Evolutionary conservation across 768 basidiomycete species (phyloP), one percentile per base, ranked within the genome.

Genomic region (Podaxis sp.): DNA sequence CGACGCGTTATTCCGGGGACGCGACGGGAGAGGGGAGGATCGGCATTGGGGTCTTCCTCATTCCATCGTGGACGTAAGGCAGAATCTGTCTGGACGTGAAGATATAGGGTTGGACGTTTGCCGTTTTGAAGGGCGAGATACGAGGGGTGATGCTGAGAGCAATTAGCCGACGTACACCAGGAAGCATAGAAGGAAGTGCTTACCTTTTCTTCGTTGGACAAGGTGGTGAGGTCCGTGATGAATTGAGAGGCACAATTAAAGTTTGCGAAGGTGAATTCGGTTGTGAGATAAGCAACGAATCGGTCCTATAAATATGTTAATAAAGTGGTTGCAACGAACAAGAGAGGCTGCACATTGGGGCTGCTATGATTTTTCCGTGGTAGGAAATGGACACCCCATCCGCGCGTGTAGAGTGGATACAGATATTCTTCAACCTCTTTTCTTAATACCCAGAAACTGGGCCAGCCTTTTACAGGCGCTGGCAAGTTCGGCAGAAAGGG

Each of bases 1-100:
- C 61, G 61, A 33, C 61, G 61, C 2, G 61, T 63, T 56, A 63
- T 63, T 8, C 61, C 61, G 7, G 59, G 59, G 12, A 61, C 59
- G 12, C 59, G 59, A 13, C 59, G 59, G 17, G 59, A 61, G n/a
- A 61, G 59, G 8, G 59, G 59, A 19, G 59, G 52, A n/a, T 61
- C 59, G 7, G 52, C 26, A 19, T 24, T 12, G 39, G 59, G 52
- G 15, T 61, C 40, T 36, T 61, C 59, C 46, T 61, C 59, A 13
- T 61, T 61, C 59, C 59, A 61, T 3, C 59, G 28, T 6, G 59
- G 59, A 30, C 59, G 59, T 11, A 61, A 19, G 36, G 61, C 61
- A 15, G 52, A 19, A 33, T 51, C 12, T 0, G 61, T 63, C 8
- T 38, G 61, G 36, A 63, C n/a, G 4, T 28, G 28, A n/a, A 63